Percentiles rank a stretch among this genome's conserved stretches.
Evolutionary conservation across 495 filamentous ascomycete species (phyloP).

Genomic region (Aspergillus biplanus): DNA sequence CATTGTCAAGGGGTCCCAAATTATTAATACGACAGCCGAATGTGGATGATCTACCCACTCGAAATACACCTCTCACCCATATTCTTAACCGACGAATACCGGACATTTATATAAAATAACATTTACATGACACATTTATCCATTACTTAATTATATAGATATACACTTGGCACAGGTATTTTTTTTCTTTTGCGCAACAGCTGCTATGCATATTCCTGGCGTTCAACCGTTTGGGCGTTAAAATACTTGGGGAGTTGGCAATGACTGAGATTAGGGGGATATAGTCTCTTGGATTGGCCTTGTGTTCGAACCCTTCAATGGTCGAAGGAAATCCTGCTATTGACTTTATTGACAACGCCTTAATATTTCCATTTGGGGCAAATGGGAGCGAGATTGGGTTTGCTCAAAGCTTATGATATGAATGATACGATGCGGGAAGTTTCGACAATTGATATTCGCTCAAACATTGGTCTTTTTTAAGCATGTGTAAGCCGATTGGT

Average conservation of each 20-base stretch:
- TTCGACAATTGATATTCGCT: background rate
- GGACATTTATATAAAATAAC: background rate
- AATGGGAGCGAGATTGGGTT: background rate
- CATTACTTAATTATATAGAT: background rate
- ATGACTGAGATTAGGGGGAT: conserved; percentile 16
- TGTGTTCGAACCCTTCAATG: background rate
- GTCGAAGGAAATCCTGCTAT: background rate
- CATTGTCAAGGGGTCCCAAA: conserved; percentile 11
- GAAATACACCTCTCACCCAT: conserved; percentile 25
- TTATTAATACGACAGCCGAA: conserved; percentile 16
- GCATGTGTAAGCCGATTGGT: background rate
- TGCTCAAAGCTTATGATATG: background rate
- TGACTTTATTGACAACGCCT: background rate
- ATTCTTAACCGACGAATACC: background rate
- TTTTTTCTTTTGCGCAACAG: background rate
- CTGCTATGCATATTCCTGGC: conserved; percentile 30
- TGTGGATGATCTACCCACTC: conserved; percentile 16
- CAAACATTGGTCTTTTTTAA: background rate
- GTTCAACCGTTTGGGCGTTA: conserved; percentile 25
- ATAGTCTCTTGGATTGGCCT: background rate
- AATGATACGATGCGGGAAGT: background rate
- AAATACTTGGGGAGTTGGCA: conserved; percentile 13
- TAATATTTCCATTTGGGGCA: background rate
- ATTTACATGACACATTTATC: background rate
- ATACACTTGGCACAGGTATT: background rate